Base-by-base conservation (phyloP, 305 asterid genomes). In the Euphrasia arctica region DNA sequence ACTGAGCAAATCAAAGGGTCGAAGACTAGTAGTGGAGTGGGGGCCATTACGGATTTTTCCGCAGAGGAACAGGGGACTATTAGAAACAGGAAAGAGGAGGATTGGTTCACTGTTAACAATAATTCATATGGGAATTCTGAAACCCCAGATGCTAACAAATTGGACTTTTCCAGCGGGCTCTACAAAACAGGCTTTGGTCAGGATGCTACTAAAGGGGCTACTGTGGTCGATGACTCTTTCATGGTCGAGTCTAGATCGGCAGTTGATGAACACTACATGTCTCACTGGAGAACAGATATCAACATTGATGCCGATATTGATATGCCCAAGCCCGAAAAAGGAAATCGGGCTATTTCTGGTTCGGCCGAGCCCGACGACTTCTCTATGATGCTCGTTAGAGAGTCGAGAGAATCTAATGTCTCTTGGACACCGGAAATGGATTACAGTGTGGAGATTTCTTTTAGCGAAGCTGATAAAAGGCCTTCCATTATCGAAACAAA, bases 381-480 rank as follows among this genome's bases (percentile, higher is more conserved):
- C 54, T 82, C 82, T 55, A 77, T 87, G 86, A 61, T 82, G 72
- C 84, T 87, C 42, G 80, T 67, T 12, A 75, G 95, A 67, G 97
- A 83, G 61, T 75, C 89, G 0, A 75, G 60, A 54, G 89, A 82
- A 63, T 80, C 94, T 14, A 61, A 73, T 15, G 83, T 72, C 51
- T 78, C 91, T 1, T 85, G 91, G 89, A 82, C 78, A 5, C 95
- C 88, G 1, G 91, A 83, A 68, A 71, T 89, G 91, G 94, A 85
- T 74, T 87, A 76, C 56, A 81, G 82, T 70, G 80, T 69, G n/a
- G 94, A 85, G 57, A 81, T 79, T 57, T 82, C 83, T 22, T 78
- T 70, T 42, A 56, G 57, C 31, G 84, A 78, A 68, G 69, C 78
- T 63, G 82, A 78, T 48, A 83, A 80, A 70, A 73, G 60, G 69